Percentiles rank a stretch among this genome's conserved stretches.
Evolutionary conservation across 768 basidiomycete species (phyloP).

Genomic region (Tulasnella sp.): DNA sequence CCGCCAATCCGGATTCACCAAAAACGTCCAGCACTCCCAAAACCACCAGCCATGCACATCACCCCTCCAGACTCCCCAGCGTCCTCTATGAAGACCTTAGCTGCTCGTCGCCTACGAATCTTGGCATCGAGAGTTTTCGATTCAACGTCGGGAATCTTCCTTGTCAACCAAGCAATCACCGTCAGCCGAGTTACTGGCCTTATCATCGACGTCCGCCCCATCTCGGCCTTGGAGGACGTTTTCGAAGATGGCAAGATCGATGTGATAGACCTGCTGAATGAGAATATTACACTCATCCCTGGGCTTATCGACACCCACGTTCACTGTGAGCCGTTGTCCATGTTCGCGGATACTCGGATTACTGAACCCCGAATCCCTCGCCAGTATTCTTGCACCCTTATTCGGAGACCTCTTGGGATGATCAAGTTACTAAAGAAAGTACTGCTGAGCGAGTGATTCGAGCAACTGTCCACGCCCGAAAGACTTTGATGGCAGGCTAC

Average conservation of each 20-base stretch:
- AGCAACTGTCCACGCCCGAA: conserved; percentile 61
- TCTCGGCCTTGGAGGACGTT: conserved; percentile 12
- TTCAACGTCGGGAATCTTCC: conserved; percentile 49
- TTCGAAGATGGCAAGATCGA: conserved; percentile 34
- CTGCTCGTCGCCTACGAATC: conserved; percentile 22
- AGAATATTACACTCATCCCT: conserved; percentile 53
- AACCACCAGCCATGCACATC: not conserved
- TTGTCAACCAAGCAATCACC: conserved; percentile 54
- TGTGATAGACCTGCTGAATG: conserved; percentile 52
- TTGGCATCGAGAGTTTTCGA: conserved; percentile 49
- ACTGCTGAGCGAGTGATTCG: conserved; percentile 62
- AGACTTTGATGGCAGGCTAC: conserved; percentile 64
- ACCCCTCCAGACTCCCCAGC: not conserved
- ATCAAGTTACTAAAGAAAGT: conserved; percentile 63
- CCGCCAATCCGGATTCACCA: not conserved
- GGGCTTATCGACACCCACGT: conserved; percentile 64
- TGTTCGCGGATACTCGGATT: conserved; percentile 41
- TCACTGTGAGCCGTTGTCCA: conserved; percentile 44
- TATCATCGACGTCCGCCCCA: conserved; percentile 51
- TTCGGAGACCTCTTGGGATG: conserved; percentile 61
- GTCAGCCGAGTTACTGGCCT: conserved; percentile 54
- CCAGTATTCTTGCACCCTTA: conserved; percentile 63
- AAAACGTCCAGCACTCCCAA: not conserved
- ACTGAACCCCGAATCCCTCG: conserved; percentile 38
- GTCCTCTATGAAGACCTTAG: conserved; percentile 6